Evolutionary conservation across 306 rosid genomes (phyloP).

Genomic region (Sindora glabra): DNA sequence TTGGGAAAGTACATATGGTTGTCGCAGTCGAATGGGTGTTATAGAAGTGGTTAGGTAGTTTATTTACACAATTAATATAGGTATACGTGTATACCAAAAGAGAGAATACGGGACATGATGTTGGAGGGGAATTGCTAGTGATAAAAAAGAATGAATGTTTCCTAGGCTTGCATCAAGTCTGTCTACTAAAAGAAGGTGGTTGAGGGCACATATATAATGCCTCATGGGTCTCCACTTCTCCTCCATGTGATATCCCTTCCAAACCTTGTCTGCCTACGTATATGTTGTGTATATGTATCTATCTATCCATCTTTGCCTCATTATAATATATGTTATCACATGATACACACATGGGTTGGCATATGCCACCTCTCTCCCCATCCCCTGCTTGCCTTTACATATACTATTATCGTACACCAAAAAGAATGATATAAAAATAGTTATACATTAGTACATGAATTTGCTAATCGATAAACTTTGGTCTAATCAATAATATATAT

Average conservation of each 20-base stretch:
- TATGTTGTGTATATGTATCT: not conserved
- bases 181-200: slow-evolving; percentile 29
- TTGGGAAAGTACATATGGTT: too few species aligned
- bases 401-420: too few species aligned
- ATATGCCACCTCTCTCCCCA: too few species aligned
- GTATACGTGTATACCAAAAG: not conserved
- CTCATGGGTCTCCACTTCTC: slow-evolving; percentile 16
- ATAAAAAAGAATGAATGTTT: slow-evolving; percentile 32
- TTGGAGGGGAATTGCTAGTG: not conserved
- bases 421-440: too few species aligned
- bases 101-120: not conserved
- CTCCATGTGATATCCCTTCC: not conserved
- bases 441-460: too few species aligned
- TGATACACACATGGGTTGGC: not conserved
- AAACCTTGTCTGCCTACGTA: not conserved
- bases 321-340: slow-evolving; percentile 4
- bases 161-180: slow-evolving; percentile 46
- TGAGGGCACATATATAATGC: slow-evolving; percentile 33
- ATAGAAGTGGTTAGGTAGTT: too few species aligned
- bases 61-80: too few species aligned
- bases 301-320: not conserved
- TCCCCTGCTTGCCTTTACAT: too few species aligned
- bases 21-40: too few species aligned
- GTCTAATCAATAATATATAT: too few species aligned
- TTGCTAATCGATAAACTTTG: too few species aligned